Evolutionary conservation across 2,329 filamentous ascomycete species (phyloP), one percentile per base, ranked within the genome.

Genomic region (Neonectria sp.): DNA sequence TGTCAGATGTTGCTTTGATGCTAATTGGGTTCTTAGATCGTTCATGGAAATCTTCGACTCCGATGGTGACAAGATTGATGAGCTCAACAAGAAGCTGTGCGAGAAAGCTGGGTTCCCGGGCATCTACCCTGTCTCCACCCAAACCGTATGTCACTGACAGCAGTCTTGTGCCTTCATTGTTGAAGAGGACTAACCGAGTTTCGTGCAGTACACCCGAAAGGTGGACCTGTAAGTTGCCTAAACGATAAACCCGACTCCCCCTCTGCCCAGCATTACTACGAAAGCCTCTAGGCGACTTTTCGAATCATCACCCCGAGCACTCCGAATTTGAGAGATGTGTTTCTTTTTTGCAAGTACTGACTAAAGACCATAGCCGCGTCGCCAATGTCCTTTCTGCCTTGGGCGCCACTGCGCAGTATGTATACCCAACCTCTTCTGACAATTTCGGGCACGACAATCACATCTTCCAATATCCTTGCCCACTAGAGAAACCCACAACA

Each of bases 341-440:
- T 9, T 3, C 15, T 24, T 56, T 15, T 29, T 27, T 29, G 13
- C 15, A 33, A 15, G 6, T 17, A 40, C 45, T 59, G 45, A 59
- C 45, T 17, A 27, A 6, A 3, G 6, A 37, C 17, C 40, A 15
- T 5, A 59, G 56, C 9, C 27, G 63, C 61, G 86, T 97, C 15
- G 88, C 91, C 74, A 95, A 96, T 76, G 93, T 93, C 6, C 84
- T 97, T 24, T 86, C 88, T 33, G 93, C 90, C 1, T 90, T 97
- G 55, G 95, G 93, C 33, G 88, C 93, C n/a, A 94, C 93, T 0
- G 93, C 90, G 0, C 76, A 77, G 77, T 89, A 91, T 21, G 57
- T 45, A 52, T 11, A 17, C 29, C 31, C n/a, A 6, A 15, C 31
- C 8, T 6, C 7, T 17, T 43, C 17, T 21, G 35, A 3, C 4